Evolutionary conservation across 139 green algal genomes (phyloP), one percentile per base, ranked within the genome.

Genomic region (Tetraselmis chui): DNA sequence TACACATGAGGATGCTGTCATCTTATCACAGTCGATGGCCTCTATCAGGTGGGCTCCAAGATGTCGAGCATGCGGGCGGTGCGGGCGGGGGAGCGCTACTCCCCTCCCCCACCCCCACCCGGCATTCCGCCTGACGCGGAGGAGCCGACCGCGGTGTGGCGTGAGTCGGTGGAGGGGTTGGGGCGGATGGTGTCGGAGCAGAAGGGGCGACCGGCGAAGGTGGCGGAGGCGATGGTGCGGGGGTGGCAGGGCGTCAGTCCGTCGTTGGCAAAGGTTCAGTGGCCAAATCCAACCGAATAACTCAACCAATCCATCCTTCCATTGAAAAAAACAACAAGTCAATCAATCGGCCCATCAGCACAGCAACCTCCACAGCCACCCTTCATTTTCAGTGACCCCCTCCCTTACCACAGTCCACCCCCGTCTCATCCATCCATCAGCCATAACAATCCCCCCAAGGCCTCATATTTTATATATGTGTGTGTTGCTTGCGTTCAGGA

Each of bases 1-100:
- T n/a, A n/a, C n/a, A n/a, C n/a, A n/a, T n/a, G n/a, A n/a, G n/a
- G n/a, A n/a, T n/a, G n/a, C n/a, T n/a, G n/a, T n/a, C n/a, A n/a
- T n/a, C n/a, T n/a, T n/a, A n/a, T n/a, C n/a, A n/a, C n/a, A n/a
- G n/a, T n/a, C n/a, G n/a, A n/a, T n/a, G n/a, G n/a, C n/a, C 74
- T 28, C 0, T 31, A 2, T 26, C 91, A 94, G 89, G 89, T 96
- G 22, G 92, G 93, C 59, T 82, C 78, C 22, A 85, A 87, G 32
- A 91, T 91, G 91, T 94, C 89, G 24, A 93, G 88, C 31, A 32
- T 94, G 45, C 84, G 94, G 22, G 86, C 90, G 83, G 82, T 97
- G 30, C 91, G 94, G 84, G 86, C 89, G 30, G 93, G 93, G 2
- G 76, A 86, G 1, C 74, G 45, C 23, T 97, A 96, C 82, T 45